A percentile compares a stretch with the other conserved stretches of the same genome.
Conservation (phyloP, 176 grass and related monocot genomes). For the Zoysia pacifica region DNA sequence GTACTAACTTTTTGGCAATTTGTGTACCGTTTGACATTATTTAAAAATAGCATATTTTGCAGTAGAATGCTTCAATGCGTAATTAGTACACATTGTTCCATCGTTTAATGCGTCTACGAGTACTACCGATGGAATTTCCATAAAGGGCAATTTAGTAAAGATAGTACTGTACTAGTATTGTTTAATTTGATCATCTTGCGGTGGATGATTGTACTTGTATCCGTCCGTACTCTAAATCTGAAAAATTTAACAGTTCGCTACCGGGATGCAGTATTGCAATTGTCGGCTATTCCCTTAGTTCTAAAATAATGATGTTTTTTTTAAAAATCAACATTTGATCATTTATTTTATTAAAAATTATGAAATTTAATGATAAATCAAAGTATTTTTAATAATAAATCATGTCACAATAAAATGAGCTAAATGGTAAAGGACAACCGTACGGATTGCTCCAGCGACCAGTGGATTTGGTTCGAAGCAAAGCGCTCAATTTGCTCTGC, state of each 20-base stretch:
- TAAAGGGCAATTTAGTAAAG: neutral
- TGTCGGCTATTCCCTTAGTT: no score
- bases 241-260: neutral
- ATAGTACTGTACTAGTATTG: neutral
- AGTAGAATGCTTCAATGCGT: neutral
- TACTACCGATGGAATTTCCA: neutral
- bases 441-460: neutral
- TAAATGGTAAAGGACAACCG: neutral
- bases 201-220: neutral
- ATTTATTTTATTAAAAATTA: no score
- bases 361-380: no score
- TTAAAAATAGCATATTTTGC: neutral
- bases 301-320: no score
- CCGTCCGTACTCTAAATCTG: neutral
- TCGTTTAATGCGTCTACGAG: neutral
- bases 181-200: neutral
- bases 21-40: neutral
- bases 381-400: no score
- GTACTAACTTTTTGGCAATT: neutral
- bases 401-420: no score
- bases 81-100: neutral
- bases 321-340: no score
- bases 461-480: constrained; percentile 56
- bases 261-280: constrained; percentile 2
- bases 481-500: constrained; percentile 28